These are phyloP conservation scores for Trichoderma endophyticum DNA, from an alignment of 2,329 filamentous ascomycete genomes.

Conservation along the genomic window DNA sequence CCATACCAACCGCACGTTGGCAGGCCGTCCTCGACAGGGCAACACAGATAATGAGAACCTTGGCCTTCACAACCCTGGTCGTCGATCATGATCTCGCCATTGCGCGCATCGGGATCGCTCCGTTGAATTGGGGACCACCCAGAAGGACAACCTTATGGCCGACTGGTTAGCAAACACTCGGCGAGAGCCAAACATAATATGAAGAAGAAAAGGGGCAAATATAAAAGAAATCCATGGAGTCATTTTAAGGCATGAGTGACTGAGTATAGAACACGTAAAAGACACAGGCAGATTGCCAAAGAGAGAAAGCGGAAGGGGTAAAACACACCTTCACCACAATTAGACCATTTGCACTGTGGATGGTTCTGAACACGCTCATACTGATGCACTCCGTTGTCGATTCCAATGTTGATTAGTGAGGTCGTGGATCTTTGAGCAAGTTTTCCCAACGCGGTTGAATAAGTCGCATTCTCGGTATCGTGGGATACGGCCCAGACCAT, in stretches of 20 bases:
- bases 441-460: background rate
- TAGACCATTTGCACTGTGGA: background rate
- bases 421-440: background rate
- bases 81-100: background rate
- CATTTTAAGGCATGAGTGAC: no score
- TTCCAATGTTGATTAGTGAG: background rate
- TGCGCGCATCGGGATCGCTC: background rate
- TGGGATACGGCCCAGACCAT: conserved; percentile 3
- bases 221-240: no score
- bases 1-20: no score
- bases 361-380: background rate
- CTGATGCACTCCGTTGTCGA: background rate
- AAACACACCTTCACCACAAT: background rate
- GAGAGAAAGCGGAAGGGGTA: background rate
- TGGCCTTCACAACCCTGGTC: background rate
- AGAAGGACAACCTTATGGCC: background rate
- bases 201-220: no score
- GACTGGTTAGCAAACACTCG: background rate
- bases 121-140: background rate
- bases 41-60: background rate
- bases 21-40: background rate
- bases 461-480: conserved; percentile 1
- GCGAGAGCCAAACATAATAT: no score
- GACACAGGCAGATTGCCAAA: background rate
- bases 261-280: no score